These are phyloP conservation scores for Fomitopsis schrenkii DNA, from an alignment of 1,284 basidiomycete genomes.

Conservation along the genomic window DNA sequence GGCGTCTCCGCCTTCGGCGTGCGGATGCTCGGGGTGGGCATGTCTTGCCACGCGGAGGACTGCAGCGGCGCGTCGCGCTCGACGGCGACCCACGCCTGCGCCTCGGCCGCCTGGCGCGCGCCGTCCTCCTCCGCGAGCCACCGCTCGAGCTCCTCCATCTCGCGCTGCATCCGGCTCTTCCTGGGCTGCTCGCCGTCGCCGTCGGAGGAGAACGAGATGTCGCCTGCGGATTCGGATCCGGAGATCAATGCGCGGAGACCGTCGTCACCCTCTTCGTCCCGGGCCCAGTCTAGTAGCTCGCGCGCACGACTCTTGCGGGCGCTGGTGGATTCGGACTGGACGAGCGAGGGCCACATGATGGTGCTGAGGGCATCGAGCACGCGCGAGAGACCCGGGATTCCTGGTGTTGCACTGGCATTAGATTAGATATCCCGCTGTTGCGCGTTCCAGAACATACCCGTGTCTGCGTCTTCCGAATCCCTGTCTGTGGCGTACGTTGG, in stretches of 20 bases:
- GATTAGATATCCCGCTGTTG: background rate
- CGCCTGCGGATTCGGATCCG: conserved; percentile 9
- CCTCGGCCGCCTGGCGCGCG: conserved; percentile 14
- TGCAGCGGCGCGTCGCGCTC: conserved; percentile 11
- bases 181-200: conserved; percentile 16
- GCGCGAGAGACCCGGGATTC: conserved; percentile 57
- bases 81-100: conserved; percentile 18
- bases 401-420: conserved; percentile 27
- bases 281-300: conserved; percentile 32
- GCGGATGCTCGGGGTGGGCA: conserved; percentile 22
- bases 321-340: conserved; percentile 30
- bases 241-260: conserved; percentile 30
- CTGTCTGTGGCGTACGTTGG: conserved; percentile 21
- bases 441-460: conserved; percentile 11
- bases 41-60: conserved; percentile 18
- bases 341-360: conserved; percentile 82
- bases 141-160: conserved; percentile 54
- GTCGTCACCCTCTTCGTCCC: conserved; percentile 30
- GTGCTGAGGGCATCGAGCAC: conserved; percentile 76
- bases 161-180: conserved; percentile 37
- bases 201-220: conserved; percentile 3
- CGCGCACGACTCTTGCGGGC: conserved; percentile 28
- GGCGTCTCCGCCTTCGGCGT: conserved; percentile 14
- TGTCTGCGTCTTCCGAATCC: conserved; percentile 23
- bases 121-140: conserved; percentile 55